Conservation (phyloP, 2,329 filamentous ascomycete genomes). For the Lasiodiplodia citricola region DNA sequence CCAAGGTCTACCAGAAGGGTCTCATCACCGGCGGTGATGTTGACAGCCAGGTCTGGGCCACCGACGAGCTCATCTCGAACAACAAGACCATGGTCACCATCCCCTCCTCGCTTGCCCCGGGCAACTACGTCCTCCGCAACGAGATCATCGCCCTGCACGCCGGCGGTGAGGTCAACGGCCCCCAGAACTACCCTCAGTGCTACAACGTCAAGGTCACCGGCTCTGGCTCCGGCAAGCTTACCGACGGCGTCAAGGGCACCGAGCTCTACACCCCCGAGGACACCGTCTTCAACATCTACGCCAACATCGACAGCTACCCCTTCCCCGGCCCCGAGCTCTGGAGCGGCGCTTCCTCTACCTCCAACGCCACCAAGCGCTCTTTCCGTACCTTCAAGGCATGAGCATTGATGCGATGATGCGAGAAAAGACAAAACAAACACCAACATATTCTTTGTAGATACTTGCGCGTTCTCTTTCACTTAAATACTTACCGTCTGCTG, state of each 20-base stretch:
- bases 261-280: slow-evolving; percentile 38
- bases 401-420: neutral
- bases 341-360: slow-evolving; percentile 9
- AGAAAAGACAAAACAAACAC: neutral
- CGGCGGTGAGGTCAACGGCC: slow-evolving; percentile 38
- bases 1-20: slow-evolving; percentile 42
- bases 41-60: slow-evolving; percentile 43
- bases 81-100: slow-evolving; percentile 41
- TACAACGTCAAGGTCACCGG: slow-evolving; percentile 43
- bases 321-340: slow-evolving; percentile 26
- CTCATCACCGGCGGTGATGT: slow-evolving; percentile 41
- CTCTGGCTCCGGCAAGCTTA: slow-evolving; percentile 34
- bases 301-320: slow-evolving; percentile 15
- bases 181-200: slow-evolving; percentile 44
- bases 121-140: slow-evolving; percentile 44
- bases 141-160: slow-evolving; percentile 42
- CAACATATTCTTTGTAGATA: slow-evolving; percentile 17
- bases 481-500: slow-evolving; percentile 4
- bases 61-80: slow-evolving; percentile 28
- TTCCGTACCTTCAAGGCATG: slow-evolving; percentile 7
- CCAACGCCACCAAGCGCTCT: slow-evolving; percentile 3
- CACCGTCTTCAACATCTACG: slow-evolving; percentile 27
- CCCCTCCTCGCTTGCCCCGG: slow-evolving; percentile 38
- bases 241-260: slow-evolving; percentile 38
- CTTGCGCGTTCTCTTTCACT: neutral